phyloP scores from a whole-genome alignment of 2,329 filamentous ascomycete species.

The Cordyceps cicadae region DNA sequence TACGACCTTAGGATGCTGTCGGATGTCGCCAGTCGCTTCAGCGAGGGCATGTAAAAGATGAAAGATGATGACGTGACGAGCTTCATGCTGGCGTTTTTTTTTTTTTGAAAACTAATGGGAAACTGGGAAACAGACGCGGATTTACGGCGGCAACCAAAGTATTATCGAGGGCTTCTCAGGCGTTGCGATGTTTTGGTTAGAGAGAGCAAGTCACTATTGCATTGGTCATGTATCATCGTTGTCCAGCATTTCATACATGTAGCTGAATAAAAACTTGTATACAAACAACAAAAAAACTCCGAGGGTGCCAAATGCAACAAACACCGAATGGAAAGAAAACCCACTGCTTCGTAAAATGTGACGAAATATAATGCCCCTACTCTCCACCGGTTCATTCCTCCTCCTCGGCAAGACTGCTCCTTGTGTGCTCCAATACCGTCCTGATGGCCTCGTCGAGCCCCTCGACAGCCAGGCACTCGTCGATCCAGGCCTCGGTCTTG shows the following conservation, averaged over 20 bases:
- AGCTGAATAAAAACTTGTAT: constrained; percentile 5
- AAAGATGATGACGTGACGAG: constrained; percentile 3
- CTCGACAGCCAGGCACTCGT: constrained; percentile 39
- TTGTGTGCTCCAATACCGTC: constrained; percentile 47
- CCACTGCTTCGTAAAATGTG: not conserved
- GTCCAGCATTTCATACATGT: not conserved
- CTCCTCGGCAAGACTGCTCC: constrained; percentile 19
- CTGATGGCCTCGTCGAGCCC: constrained; percentile 48
- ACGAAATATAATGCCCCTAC: not conserved
- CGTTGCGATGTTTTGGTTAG: not conserved
- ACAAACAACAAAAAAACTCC: constrained; percentile 1
- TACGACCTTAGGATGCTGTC: constrained; percentile 78
- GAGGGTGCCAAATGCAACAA: not conserved
- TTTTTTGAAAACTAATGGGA: not conserved
- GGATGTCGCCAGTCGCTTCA: constrained; percentile 60
- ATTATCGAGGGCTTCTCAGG: not conserved
- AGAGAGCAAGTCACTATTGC: not conserved
- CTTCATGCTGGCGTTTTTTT: constrained; percentile 6
- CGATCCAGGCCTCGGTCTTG: constrained; percentile 48
- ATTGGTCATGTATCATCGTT: not conserved
- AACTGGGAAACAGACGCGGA: not conserved
- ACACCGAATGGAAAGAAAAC: not conserved
- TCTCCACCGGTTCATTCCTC: not conserved
- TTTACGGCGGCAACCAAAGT: not conserved
- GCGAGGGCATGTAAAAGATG: constrained; percentile 32